A percentile compares a stretch with the other conserved stretches of the same genome.
phyloP scores from a whole-genome alignment of 331 rosid genomes.

The Rhamnella rubrinervis region DNA sequence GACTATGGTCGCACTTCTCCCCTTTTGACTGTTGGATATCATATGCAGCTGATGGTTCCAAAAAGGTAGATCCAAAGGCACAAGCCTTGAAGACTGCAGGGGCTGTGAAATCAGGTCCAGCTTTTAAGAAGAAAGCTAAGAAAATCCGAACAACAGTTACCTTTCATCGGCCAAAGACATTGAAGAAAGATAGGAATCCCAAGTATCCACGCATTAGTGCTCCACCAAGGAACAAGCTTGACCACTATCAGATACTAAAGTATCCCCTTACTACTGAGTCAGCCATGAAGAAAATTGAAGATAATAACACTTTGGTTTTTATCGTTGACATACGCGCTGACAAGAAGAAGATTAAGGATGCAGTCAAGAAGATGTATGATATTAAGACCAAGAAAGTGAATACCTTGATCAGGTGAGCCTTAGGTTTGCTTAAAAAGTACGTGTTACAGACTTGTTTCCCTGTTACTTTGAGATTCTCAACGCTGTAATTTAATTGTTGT shows the following conservation, averaged over 20 bases:
- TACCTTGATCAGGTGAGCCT: constrained; percentile 69
- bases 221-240: constrained; percentile 74
- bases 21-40: constrained; percentile 3
- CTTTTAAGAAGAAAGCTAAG: constrained; percentile 64
- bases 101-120: constrained; percentile 65
- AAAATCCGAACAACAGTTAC: constrained; percentile 76
- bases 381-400: constrained; percentile 87
- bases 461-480: background rate
- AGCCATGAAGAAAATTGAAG: constrained; percentile 83
- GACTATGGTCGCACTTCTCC: background rate
- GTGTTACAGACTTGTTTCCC: background rate
- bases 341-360: constrained; percentile 87
- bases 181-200: constrained; percentile 67
- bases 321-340: constrained; percentile 80
- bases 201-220: constrained; percentile 88
- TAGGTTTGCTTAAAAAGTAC: background rate
- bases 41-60: constrained; percentile 54
- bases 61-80: constrained; percentile 69
- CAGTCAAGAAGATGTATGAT: constrained; percentile 86
- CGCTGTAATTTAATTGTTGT: background rate
- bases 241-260: constrained; percentile 71
- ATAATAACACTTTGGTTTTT: constrained; percentile 84
- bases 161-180: constrained; percentile 76
- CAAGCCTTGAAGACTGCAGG: constrained; percentile 84
- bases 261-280: constrained; percentile 82